These are phyloP conservation scores for Epichloe gansuensis DNA, from an alignment of 2,329 filamentous ascomycete genomes.

Conservation along the genomic window DNA sequence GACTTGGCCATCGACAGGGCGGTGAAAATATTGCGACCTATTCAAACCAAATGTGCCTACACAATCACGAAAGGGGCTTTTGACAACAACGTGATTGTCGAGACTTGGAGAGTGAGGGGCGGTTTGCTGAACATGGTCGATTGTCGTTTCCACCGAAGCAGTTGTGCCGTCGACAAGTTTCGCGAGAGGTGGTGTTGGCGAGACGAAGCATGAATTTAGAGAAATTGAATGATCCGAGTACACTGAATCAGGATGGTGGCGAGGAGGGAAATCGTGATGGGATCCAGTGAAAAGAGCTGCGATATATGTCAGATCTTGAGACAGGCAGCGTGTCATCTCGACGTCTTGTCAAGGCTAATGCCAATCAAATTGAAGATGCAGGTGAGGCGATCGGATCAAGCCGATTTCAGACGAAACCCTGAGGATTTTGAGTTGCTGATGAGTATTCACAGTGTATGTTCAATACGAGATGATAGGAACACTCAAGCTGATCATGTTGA, in stretches of 20 bases:
- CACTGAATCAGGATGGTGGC: not conserved
- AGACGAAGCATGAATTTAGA: not conserved
- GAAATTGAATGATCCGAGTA: not conserved
- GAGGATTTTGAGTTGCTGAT: too few species aligned
- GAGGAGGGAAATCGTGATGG: conserved; percentile 7
- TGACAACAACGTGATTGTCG: conserved; percentile 3
- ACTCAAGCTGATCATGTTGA: not conserved
- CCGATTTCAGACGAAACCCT: too few species aligned
- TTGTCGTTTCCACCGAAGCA: not conserved
- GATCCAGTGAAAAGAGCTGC: conserved; percentile 13
- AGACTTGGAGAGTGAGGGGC: not conserved
- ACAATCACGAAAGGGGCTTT: conserved; percentile 22
- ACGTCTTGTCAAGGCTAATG: not conserved
- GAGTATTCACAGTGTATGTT: too few species aligned
- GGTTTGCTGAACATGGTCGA: not conserved
- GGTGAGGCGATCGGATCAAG: too few species aligned
- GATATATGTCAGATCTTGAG: conserved; percentile 17
- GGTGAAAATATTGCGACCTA: conserved; percentile 13
- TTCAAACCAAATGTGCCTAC: conserved; percentile 16
- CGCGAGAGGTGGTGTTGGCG: not conserved
- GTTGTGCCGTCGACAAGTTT: not conserved
- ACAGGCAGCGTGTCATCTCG: conserved; percentile 15
- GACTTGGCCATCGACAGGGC: conserved; percentile 21
- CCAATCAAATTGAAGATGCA: not conserved
- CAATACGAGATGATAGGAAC: too few species aligned